Evolutionary conservation across 2,329 filamentous ascomycete genomes (phyloP).

Genomic region (Colletotrichum tropicicola): DNA sequence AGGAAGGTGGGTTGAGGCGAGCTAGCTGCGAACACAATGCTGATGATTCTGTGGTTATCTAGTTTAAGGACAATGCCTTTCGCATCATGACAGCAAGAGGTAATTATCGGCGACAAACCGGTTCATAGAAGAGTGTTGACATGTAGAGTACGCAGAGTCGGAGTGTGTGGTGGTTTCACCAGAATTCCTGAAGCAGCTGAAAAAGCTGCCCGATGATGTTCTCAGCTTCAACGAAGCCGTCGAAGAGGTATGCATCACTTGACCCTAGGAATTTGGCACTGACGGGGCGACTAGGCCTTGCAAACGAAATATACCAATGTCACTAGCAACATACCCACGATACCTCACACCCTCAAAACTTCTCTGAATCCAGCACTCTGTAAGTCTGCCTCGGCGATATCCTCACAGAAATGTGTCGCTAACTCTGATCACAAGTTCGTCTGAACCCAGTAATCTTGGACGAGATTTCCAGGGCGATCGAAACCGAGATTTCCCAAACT

Average conservation of each 20-base stretch:
- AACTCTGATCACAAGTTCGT: slow-evolving; percentile 27
- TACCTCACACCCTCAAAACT: neutral
- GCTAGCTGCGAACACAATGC: neutral
- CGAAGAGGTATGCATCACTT: slow-evolving; percentile 28
- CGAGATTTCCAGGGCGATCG: slow-evolving; percentile 45
- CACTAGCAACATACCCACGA: neutral
- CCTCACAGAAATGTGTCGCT: neutral
- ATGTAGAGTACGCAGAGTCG: neutral
- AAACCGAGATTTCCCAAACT: slow-evolving; percentile 42
- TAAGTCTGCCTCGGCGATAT: neutral
- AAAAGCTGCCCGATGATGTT: slow-evolving; percentile 39
- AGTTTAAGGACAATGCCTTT: slow-evolving; percentile 41
- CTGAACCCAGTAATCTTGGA: slow-evolving; percentile 44
- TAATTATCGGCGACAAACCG: neutral
- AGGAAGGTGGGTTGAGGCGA: neutral
- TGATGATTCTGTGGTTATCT: neutral
- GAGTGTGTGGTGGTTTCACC: slow-evolving; percentile 36
- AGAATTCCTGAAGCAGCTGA: slow-evolving; percentile 39
- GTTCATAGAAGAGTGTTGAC: neutral
- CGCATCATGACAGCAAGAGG: slow-evolving; percentile 36
- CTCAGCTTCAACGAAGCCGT: slow-evolving; percentile 39
- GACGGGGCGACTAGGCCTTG: slow-evolving; percentile 46
- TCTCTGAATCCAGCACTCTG: neutral
- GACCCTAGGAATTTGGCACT: slow-evolving; percentile 24
- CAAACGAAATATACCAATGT: slow-evolving; percentile 60